These are phyloP conservation scores for Amaranthus hypochondriacus DNA, from an alignment of 148 eudicot species.

Conservation along the genomic window DNA sequence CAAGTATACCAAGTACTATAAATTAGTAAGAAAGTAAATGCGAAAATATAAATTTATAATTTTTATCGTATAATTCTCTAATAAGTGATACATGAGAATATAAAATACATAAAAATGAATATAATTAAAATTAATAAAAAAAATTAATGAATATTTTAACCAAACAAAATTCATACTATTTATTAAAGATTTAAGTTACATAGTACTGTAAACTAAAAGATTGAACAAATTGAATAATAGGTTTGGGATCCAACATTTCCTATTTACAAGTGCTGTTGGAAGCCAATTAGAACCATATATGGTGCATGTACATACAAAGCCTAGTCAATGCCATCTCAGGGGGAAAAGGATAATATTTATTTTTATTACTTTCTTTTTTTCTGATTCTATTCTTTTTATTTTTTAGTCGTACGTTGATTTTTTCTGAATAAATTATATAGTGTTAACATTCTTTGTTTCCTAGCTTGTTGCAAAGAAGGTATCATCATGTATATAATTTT, in stretches of 20 bases:
- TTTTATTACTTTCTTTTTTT: background rate
- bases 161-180: background rate
- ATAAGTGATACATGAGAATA: too few species aligned
- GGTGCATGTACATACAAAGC: slow-evolving; percentile 18
- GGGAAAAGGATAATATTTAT: slow-evolving; percentile 5
- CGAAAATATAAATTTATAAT: too few species aligned
- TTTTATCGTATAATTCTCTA: too few species aligned
- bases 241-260: slow-evolving; percentile 13
- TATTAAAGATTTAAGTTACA: background rate
- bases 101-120: background rate
- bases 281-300: slow-evolving; percentile 14
- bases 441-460: background rate
- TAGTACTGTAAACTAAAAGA: background rate
- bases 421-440: background rate
- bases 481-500: background rate
- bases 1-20: too few species aligned
- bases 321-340: slow-evolving; percentile 27
- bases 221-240: background rate
- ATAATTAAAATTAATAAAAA: background rate
- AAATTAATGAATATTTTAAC: background rate
- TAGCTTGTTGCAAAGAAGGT: slow-evolving; percentile 1
- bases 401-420: background rate
- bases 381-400: background rate
- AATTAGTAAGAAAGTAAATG: too few species aligned
- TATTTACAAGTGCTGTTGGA: slow-evolving; percentile 11